Evolutionary conservation across 352 stramenopile species (phyloP).

Genomic region (Phytophthora hibernalis): DNA sequence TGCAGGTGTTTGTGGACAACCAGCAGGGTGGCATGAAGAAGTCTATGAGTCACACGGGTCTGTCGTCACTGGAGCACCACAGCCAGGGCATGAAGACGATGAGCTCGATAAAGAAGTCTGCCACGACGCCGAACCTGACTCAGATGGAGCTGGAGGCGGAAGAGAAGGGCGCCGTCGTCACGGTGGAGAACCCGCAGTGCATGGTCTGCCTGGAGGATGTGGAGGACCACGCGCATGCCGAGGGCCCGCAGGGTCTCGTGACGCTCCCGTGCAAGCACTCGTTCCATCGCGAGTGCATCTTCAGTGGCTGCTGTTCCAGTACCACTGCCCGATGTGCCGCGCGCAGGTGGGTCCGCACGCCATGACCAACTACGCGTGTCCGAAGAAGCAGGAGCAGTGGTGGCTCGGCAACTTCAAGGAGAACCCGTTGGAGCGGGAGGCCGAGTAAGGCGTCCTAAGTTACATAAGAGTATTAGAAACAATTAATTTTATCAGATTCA

Average conservation of each 20-base stretch:
- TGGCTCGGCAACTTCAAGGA: conserved; percentile 70
- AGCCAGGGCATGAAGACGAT: conserved; percentile 25
- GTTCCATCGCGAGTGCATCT: conserved; percentile 82
- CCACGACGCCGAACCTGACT: conserved; percentile 35
- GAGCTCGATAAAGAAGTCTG: conserved; percentile 41
- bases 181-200: conserved; percentile 44
- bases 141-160: conserved; percentile 40
- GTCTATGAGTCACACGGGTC: conserved; percentile 39
- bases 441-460: conserved; percentile 10
- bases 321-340: conserved; percentile 75
- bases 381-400: conserved; percentile 66
- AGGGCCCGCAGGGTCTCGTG: conserved; percentile 39
- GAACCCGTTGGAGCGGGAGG: conserved; percentile 43
- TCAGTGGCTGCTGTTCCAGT: conserved; percentile 79
- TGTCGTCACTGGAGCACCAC: conserved; percentile 39
- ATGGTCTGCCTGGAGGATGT: conserved; percentile 49
- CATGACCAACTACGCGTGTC: conserved; percentile 66
- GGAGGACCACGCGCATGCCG: conserved; percentile 34
- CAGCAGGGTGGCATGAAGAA: conserved; percentile 47
- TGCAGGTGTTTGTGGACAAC: conserved; percentile 81
- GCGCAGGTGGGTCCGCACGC: conserved; percentile 56
- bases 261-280: conserved; percentile 69
- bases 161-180: conserved; percentile 31
- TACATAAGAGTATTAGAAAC: conserved; percentile 11
- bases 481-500: conserved; percentile 27